These are phyloP conservation scores for Brasenia schreberi DNA, from an alignment of 164 flowering plant species.

Conservation along the genomic window DNA sequence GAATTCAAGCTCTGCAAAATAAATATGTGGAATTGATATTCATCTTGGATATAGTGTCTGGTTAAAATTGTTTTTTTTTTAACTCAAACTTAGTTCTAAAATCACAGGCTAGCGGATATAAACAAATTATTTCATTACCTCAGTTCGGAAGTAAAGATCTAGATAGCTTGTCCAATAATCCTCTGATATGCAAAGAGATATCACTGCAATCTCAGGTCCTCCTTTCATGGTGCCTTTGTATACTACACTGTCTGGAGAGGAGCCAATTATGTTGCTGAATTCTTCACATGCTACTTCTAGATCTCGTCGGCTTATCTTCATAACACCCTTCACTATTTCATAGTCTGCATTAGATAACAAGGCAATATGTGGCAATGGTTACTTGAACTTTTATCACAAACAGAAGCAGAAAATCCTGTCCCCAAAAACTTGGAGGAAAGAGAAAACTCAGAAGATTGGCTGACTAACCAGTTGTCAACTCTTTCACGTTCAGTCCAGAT, in stretches of 20 bases:
- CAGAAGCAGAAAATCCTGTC: not conserved
- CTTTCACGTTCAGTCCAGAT: slow-evolving; percentile 38
- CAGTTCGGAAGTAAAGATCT: slow-evolving; percentile 79
- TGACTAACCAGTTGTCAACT: slow-evolving; percentile 43
- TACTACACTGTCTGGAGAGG: slow-evolving; percentile 78
- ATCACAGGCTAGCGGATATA: not conserved
- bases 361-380: not conserved
- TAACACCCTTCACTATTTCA: slow-evolving; percentile 58
- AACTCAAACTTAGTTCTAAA: too few relatives aligned
- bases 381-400: not conserved
- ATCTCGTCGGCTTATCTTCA: slow-evolving; percentile 61
- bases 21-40: too few relatives aligned
- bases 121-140: slow-evolving; percentile 29
- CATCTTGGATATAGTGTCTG: too few relatives aligned
- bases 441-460: not conserved
- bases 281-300: slow-evolving; percentile 98
- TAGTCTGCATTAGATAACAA: slow-evolving; percentile 31
- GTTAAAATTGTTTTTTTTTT: too few relatives aligned
- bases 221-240: slow-evolving; percentile 82
- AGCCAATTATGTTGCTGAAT: slow-evolving; percentile 94
- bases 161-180: slow-evolving; percentile 83
- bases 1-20: too few relatives aligned
- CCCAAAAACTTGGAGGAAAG: not conserved
- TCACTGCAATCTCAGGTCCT: slow-evolving; percentile 90
- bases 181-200: slow-evolving; percentile 77